Percentiles rank a stretch among this genome's conserved stretches.
phyloP scores from a whole-genome alignment of 2,329 filamentous ascomycete genomes.

The Trichoderma sp. region DNA sequence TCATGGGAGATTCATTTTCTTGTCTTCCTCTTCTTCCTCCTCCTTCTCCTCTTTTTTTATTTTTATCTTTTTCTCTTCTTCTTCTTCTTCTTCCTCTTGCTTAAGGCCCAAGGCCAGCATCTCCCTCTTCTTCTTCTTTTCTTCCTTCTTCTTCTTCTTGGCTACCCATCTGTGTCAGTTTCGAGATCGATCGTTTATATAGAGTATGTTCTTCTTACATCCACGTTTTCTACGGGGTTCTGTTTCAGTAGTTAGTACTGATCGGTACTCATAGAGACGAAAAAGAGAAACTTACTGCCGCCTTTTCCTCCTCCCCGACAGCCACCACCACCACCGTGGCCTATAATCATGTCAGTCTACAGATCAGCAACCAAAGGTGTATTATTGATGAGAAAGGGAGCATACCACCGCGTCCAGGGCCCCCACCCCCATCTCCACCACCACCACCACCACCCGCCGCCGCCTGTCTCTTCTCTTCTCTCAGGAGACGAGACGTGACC shows the following conservation, averaged over 20 bases:
- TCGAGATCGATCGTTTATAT: background rate
- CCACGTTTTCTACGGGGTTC: background rate
- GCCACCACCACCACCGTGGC: background rate
- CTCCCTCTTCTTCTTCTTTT: background rate
- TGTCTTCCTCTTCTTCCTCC: background rate
- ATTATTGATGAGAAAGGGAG: background rate
- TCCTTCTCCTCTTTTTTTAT: background rate
- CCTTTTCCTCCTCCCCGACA: background rate
- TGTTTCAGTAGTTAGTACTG: background rate
- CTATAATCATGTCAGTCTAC: background rate
- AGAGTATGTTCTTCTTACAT: background rate
- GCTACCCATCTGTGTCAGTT: background rate
- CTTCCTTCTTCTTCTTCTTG: background rate
- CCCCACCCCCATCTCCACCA: background rate
- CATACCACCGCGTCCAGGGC: background rate
- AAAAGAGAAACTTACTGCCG: background rate
- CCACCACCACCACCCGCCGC: too few relatives aligned
- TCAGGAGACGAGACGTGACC: too few relatives aligned
- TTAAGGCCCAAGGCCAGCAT: too few relatives aligned
- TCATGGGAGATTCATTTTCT: background rate
- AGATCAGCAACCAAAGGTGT: background rate
- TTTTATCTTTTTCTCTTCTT: background rate
- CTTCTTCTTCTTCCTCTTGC: background rate
- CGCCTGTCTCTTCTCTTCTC: too few relatives aligned
- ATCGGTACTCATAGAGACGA: background rate